A percentile compares a stretch with the other conserved stretches of the same genome.
These are phyloP conservation scores for Cyberlindnera samutprakarnensis DNA, from an alignment of 805 yeast genomes.

Conservation along the genomic window DNA sequence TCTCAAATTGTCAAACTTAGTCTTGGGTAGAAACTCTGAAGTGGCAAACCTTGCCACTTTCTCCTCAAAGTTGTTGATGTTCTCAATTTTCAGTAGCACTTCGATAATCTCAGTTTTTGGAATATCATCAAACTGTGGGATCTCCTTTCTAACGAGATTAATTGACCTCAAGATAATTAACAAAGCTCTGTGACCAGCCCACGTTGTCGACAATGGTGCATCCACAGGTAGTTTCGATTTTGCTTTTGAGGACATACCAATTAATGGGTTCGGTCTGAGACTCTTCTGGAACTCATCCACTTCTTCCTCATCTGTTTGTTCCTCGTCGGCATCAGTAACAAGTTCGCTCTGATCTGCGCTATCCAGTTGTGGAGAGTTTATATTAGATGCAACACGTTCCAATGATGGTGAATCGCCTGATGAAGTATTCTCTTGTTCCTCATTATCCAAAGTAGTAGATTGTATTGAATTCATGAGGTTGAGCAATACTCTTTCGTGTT, in stretches of 20 bases:
- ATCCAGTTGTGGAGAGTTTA: background rate
- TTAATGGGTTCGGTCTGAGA: slow-evolving; percentile 43
- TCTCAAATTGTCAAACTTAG: slow-evolving; percentile 37
- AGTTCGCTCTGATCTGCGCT: slow-evolving; percentile 2
- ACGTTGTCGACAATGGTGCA: slow-evolving; percentile 39
- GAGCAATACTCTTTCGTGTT: slow-evolving; percentile 26
- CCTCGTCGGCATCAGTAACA: slow-evolving; percentile 6
- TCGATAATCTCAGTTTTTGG: slow-evolving; percentile 22
- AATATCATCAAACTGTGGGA: slow-evolving; percentile 22
- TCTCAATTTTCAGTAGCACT: slow-evolving; percentile 35
- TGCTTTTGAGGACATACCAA: slow-evolving; percentile 55
- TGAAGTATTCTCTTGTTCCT: slow-evolving; percentile 1
- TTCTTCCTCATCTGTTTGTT: slow-evolving; percentile 6
- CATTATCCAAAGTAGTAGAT: slow-evolving; percentile 3
- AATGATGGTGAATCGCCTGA: slow-evolving; percentile 6
- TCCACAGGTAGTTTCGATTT: slow-evolving; percentile 45
- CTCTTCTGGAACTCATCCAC: slow-evolving; percentile 27
- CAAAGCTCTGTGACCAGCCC: slow-evolving; percentile 47
- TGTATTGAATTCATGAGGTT: slow-evolving; percentile 6
- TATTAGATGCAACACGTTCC: slow-evolving; percentile 7
- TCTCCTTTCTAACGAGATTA: slow-evolving; percentile 18
- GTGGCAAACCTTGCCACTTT: slow-evolving; percentile 19
- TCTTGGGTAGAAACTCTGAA: slow-evolving; percentile 36
- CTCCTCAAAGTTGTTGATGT: slow-evolving; percentile 23
- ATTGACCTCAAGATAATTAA: slow-evolving; percentile 32